Evolutionary conservation across 352 stramenopile genomes (phyloP).

Genomic region (Globisporangium paddicum): DNA sequence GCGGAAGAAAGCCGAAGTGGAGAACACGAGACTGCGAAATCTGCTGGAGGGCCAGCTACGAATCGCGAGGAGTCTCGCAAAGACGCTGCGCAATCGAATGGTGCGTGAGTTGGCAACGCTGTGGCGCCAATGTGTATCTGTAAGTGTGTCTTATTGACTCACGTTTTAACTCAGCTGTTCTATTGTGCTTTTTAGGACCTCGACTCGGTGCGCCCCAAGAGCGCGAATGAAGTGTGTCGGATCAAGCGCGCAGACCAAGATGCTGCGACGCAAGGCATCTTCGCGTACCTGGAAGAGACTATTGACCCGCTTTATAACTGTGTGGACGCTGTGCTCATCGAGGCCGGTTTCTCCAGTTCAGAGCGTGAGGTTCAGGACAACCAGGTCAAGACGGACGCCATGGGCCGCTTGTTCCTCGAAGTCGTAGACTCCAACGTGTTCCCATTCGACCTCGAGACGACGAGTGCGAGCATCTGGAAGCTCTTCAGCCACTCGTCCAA

Average conservation of each 20-base stretch:
- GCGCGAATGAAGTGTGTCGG: no score
- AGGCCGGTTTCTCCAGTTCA: neutral
- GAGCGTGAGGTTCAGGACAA: neutral
- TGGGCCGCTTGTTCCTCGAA: neutral
- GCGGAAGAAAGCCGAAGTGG: neutral
- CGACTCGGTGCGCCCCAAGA: no score
- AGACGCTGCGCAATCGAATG: neutral
- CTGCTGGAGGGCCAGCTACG: conserved; percentile 3
- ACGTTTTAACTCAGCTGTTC: no score
- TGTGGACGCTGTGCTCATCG: neutral
- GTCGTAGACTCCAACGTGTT: conserved; percentile 1
- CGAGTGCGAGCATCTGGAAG: neutral
- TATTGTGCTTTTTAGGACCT: no score
- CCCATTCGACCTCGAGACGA: neutral
- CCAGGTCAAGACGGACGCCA: neutral
- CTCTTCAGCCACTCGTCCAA: no score
- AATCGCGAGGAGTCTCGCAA: neutral
- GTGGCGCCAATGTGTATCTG: no score
- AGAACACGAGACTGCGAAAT: neutral
- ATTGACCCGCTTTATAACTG: neutral
- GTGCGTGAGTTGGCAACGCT: no score
- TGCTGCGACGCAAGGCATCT: neutral
- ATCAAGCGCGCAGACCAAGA: no score
- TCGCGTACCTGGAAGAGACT: neutral
- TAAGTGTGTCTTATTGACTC: neutral